Conservation (phyloP, 306 rosid species). For the Senna siamea region DNA sequence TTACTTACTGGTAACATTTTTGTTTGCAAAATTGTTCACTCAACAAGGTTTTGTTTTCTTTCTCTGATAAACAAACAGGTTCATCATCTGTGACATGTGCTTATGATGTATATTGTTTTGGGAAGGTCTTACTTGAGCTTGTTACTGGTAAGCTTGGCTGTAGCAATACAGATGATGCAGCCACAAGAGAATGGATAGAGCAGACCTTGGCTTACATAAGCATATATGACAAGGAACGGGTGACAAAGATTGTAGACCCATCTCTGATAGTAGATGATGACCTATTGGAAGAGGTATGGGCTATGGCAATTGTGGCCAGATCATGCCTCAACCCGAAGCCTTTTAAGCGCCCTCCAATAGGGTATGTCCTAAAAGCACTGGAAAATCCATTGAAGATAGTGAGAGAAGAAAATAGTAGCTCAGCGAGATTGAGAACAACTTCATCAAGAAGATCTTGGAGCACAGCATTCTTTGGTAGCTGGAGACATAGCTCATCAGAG, state of each 20-base stretch:
- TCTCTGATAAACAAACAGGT: slow-evolving; percentile 56
- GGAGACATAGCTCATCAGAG: slow-evolving; percentile 89
- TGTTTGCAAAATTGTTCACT: too few species aligned
- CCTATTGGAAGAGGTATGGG: slow-evolving; percentile 94
- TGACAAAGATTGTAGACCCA: slow-evolving; percentile 78
- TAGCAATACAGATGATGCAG: slow-evolving; percentile 68
- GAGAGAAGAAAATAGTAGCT: slow-evolving; percentile 79
- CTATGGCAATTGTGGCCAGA: slow-evolving; percentile 89
- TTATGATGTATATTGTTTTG: slow-evolving; percentile 80
- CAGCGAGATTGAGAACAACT: slow-evolving; percentile 72
- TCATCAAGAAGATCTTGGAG: slow-evolving; percentile 94
- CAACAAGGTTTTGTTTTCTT: background rate
- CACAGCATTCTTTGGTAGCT: slow-evolving; percentile 80
- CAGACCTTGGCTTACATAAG: slow-evolving; percentile 62
- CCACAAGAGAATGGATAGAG: slow-evolving; percentile 77
- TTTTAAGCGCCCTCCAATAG: slow-evolving; percentile 88
- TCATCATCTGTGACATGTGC: slow-evolving; percentile 60
- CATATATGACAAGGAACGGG: slow-evolving; percentile 68
- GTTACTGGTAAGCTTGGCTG: slow-evolving; percentile 82
- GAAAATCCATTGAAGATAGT: slow-evolving; percentile 93
- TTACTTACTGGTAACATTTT: too few species aligned
- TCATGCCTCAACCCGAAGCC: slow-evolving; percentile 90
- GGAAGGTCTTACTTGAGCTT: slow-evolving; percentile 85
- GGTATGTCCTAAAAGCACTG: slow-evolving; percentile 81
- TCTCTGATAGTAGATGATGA: slow-evolving; percentile 85